Percentiles rank a stretch among this genome's conserved stretches.
phyloP scores from a whole-genome alignment of 768 basidiomycete species.

The Coprinopsis sp. region DNA sequence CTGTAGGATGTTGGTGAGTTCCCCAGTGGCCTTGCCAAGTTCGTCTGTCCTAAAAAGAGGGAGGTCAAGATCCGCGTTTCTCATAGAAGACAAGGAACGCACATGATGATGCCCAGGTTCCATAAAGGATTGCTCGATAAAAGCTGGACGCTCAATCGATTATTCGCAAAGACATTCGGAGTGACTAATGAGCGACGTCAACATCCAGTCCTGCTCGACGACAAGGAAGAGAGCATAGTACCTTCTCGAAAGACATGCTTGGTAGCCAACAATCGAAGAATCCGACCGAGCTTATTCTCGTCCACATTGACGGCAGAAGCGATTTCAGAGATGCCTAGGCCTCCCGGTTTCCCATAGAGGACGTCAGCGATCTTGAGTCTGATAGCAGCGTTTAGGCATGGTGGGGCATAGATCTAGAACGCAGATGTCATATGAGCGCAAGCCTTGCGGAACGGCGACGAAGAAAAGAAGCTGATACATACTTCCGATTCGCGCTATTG shows the following conservation, averaged over 20 bases:
- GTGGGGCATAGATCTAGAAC: conserved; percentile 22
- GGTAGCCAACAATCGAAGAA: conserved; percentile 30
- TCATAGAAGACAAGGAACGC: neutral
- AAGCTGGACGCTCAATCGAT: conserved; percentile 30
- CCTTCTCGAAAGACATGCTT: conserved; percentile 37
- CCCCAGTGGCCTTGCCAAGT: conserved; percentile 17
- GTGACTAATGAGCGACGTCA: conserved; percentile 17
- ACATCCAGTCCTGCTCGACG: neutral
- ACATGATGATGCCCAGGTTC: conserved; percentile 24
- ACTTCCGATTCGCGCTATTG: too few species aligned
- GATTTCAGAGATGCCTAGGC: conserved; percentile 28
- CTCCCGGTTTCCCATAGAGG: conserved; percentile 26
- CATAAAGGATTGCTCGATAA: conserved; percentile 22
- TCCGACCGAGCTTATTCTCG: conserved; percentile 27
- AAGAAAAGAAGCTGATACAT: too few species aligned
- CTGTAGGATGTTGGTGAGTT: conserved; percentile 31
- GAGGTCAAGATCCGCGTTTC: neutral
- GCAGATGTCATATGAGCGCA: too few species aligned
- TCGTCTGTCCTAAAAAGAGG: conserved; percentile 16
- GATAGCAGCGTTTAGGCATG: conserved; percentile 25
- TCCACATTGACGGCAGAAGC: conserved; percentile 23
- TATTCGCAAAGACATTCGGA: conserved; percentile 33
- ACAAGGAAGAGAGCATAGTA: conserved; percentile 8
- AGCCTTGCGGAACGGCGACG: too few species aligned
- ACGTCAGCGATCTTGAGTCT: conserved; percentile 30